Evolutionary conservation across 257 asterid species (phyloP).

Genomic region (Solanum appendiculatum): DNA sequence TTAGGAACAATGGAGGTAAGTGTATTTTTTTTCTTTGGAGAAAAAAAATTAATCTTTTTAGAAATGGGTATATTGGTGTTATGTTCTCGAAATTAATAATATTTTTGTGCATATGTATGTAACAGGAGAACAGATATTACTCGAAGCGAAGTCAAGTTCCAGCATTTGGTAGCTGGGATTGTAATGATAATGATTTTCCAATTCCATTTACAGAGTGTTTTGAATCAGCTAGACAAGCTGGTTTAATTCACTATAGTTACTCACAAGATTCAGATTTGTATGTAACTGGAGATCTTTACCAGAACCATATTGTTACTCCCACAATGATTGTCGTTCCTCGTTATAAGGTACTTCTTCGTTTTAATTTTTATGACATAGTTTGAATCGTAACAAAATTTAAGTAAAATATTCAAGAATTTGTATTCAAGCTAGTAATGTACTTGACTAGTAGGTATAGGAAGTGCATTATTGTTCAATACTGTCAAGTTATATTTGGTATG

Average conservation of each 20-base stretch:
- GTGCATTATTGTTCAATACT: not conserved
- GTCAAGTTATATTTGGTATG: not conserved
- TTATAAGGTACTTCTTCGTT: not conserved
- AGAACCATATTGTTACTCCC: slow-evolving; percentile 9
- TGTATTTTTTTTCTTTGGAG: too few species aligned
- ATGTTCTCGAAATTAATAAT: not conserved
- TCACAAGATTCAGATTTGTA: slow-evolving; percentile 11
- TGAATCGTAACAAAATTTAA: not conserved
- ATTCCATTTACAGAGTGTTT: slow-evolving; percentile 7
- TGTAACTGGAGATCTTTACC: slow-evolving; percentile 12
- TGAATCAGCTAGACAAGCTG: slow-evolving; percentile 8
- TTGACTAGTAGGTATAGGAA: not conserved
- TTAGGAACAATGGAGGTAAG: not conserved
- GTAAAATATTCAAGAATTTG: not conserved
- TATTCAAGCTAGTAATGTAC: not conserved
- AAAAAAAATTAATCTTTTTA: not conserved
- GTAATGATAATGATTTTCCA: not conserved
- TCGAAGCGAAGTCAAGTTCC: slow-evolving; percentile 43
- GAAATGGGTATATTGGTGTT: not conserved
- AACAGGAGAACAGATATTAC: not conserved
- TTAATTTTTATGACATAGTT: not conserved
- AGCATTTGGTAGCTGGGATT: slow-evolving; percentile 65
- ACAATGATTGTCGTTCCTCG: slow-evolving; percentile 13
- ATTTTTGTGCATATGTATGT: slow-evolving; percentile 3
- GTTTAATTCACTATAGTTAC: not conserved